Conservation (phyloP, 208 protist species). For the Leishmania major region DNA sequence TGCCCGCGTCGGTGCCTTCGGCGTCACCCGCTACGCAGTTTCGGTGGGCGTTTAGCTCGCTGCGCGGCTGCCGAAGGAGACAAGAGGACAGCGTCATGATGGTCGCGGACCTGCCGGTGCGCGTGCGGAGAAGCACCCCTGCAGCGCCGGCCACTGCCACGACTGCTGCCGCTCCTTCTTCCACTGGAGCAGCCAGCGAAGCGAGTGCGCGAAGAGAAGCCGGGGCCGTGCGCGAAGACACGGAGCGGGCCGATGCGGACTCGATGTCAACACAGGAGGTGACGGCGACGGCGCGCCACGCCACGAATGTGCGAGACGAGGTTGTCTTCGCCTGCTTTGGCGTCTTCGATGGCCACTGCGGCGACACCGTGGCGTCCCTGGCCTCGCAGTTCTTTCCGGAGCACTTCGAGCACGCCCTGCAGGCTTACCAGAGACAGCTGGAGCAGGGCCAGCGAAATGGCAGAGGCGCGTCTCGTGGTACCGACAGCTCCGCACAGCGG, state of each 20-base stretch:
- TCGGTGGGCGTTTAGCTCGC: slow-evolving; percentile 28
- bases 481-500: neutral
- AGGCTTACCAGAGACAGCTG: slow-evolving; percentile 22
- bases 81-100: slow-evolving; percentile 50
- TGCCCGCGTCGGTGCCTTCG: neutral
- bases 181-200: neutral
- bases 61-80: slow-evolving; percentile 33
- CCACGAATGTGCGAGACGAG: neutral
- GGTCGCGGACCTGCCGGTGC: slow-evolving; percentile 22
- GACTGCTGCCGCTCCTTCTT: neutral
- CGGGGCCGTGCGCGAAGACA: neutral
- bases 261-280: neutral
- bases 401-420: slow-evolving; percentile 52
- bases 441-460: neutral
- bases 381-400: slow-evolving; percentile 62
- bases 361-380: slow-evolving; percentile 44
- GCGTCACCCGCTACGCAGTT: slow-evolving; percentile 4
- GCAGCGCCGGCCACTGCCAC: neutral
- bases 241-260: neutral
- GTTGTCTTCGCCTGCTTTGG: slow-evolving; percentile 41
- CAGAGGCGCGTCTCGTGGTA: neutral
- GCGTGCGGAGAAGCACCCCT: neutral
- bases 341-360: slow-evolving; percentile 84
- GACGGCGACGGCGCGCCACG: neutral
- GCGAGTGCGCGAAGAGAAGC: neutral